Base-by-base conservation (phyloP, 2,329 filamentous ascomycete genomes). In the Xylaria sp. region DNA sequence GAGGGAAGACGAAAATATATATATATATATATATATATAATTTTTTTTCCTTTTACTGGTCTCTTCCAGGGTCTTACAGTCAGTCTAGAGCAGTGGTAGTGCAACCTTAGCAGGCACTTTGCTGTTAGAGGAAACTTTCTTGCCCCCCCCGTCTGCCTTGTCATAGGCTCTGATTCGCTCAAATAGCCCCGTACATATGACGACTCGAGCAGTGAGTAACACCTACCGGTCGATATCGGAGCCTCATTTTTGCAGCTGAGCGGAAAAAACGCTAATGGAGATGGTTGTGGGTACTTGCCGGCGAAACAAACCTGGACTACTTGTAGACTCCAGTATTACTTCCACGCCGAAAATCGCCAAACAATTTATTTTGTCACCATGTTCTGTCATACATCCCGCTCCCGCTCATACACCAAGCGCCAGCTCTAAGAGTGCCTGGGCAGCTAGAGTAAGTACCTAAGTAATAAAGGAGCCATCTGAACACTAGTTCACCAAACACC, bases 271-370 rank as follows among this genome's bases (percentile, higher is more conserved):
- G 45, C 52, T 37, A 19, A 56, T 56, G 47, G 59, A 47, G 17
- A 31, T 17, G 38, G 54, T 17, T 63, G 60, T 63, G 60, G 55
- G 35, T 58, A 54, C 60, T 23, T 31, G 28, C 9, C n/a, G n/a
- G n/a, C 6, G 25, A 38, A 46, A 50, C 11, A 38, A 46, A 50
- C n/a, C 40, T n/a, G 17, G 23, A 45, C n/a, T n/a, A n/a, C n/a
- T n/a, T n/a, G 14, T 31, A 7, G 51, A 49, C 25, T 47, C 43
- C 19, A 21, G 14, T 42, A 31, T 37, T 2, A 4, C 38, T 19
- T 25, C 35, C 38, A 17, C 54, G 60, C 60, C 60, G 60, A 63
- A 58, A 58, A 63, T 57, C 60, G 58, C 61, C 57, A 40, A 43
- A 45, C 17, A 56, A 54, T 35, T 21, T 28, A 49, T 60, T 60